Evolutionary conservation across 257 asterid genomes (phyloP), one percentile per base, ranked within the genome.

Genomic region (Nicotiana benthamiana): DNA sequence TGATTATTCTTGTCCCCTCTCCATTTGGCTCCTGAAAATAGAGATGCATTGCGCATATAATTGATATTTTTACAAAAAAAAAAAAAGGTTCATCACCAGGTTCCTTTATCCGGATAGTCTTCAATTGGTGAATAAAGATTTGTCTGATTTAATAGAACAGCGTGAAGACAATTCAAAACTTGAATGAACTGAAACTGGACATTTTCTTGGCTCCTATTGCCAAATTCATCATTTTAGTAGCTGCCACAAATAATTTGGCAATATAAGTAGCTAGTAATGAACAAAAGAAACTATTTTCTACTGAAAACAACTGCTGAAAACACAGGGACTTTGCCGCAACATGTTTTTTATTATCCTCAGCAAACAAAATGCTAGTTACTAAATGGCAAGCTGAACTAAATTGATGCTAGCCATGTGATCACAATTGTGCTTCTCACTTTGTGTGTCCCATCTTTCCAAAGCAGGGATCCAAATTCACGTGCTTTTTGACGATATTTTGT

Each of bases 401-500:
- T 68, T n/a, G 97, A 90, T 48, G 91, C 82, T 34, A 94, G 86
- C 97, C 97, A 93, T 75, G 98, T 92, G 74, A 96, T 81, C 3
- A 85, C 92, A 67, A 94, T 86, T 0, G 98, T 95, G 82, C 98
- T 96, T 87, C 97, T 93, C 13, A 94, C 99, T 57, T 17, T 90
- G 56, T 92, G 97, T 66, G 72, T 81, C 79, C 87, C 90, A 84
- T 90, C 90, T 85, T 88, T 91, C 98, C 97, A 96, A 48, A 86
- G 24, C 59, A 92, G 63, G 1, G 91, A 84, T 66, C 97, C 99
- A 62, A 89, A 94, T 82, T 94, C 97, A 0, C 97, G 97, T 1
- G 75, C 86, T 11, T 87, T 75, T 78, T 85, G 94, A 63, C 85
- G 72, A 22, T 87, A 62, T 68, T 40, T 90, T 16, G 87, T 81